Evolutionary conservation across 2,329 filamentous ascomycete genomes (phyloP).

Genomic region (Emergomyces africanus): DNA sequence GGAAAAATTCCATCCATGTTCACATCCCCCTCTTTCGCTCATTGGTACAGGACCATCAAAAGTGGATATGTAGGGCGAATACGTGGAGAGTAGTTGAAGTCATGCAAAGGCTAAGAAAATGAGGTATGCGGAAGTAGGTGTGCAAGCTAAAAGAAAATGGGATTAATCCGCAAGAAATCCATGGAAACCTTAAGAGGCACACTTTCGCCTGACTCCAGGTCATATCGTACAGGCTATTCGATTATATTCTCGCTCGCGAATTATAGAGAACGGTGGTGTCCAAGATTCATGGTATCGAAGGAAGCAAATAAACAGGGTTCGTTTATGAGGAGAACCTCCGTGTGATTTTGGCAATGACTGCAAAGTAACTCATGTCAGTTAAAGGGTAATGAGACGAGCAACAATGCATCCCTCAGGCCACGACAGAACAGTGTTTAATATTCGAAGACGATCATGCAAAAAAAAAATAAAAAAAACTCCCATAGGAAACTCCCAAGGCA

Average conservation of each 20-base stretch:
- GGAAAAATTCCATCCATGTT: background rate
- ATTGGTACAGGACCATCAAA: background rate
- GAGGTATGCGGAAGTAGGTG: background rate
- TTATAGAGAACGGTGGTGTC: background rate
- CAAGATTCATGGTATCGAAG: background rate
- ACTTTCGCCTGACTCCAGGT: background rate
- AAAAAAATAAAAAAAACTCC: background rate
- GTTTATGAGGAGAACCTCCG: constrained; percentile 60
- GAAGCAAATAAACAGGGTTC: background rate
- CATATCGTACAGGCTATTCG: background rate
- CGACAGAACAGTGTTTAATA: background rate
- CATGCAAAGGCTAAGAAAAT: background rate
- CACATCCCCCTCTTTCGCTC: background rate
- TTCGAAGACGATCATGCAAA: no score
- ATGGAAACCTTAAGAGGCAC: background rate
- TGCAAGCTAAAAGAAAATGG: background rate
- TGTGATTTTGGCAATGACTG: constrained; percentile 91
- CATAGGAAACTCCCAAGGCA: background rate
- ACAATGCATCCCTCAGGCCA: background rate
- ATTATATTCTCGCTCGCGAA: background rate
- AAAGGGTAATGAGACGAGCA: background rate
- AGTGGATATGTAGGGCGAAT: background rate
- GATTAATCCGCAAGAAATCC: background rate
- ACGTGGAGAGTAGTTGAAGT: background rate
- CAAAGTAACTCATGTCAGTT: constrained; percentile 13